Percentiles rank a stretch among this genome's conserved stretches.
phyloP scores from a whole-genome alignment of 2,329 filamentous ascomycete species.

The Fusarium sp. region DNA sequence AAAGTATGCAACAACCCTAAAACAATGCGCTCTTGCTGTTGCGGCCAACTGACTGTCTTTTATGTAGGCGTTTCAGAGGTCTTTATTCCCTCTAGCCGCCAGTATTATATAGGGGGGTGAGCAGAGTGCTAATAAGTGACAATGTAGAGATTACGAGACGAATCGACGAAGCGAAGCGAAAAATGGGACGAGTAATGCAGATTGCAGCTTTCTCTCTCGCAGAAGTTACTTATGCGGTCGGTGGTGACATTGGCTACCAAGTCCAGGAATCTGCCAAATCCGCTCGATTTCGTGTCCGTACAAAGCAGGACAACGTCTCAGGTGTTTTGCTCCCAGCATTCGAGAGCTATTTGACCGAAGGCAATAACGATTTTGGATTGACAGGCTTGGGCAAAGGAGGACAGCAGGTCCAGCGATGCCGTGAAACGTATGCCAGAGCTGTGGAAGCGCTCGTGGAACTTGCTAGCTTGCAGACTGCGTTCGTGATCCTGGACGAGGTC shows the following conservation, averaged over 20 bases:
- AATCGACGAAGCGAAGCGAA: constrained; percentile 98
- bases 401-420: constrained; percentile 93
- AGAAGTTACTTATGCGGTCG: constrained; percentile 96
- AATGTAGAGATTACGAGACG: constrained; percentile 87
- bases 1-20: constrained; percentile 71
- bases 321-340: constrained; percentile 95
- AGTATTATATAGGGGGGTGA: constrained; percentile 7
- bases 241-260: constrained; percentile 95
- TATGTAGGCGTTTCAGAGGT: constrained; percentile 90
- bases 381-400: constrained; percentile 97
- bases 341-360: constrained; percentile 89
- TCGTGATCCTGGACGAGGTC: constrained; percentile 97
- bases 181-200: constrained; percentile 99
- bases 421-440: constrained; percentile 95
- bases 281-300: constrained; percentile 91
- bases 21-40: background rate
- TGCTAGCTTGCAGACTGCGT: constrained; percentile 95
- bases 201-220: constrained; percentile 97
- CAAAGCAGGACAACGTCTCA: constrained; percentile 98
- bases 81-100: constrained; percentile 22
- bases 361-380: constrained; percentile 94
- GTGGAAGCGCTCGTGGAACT: constrained; percentile 97
- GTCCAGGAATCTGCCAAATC: constrained; percentile 96
- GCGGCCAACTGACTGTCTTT: constrained; percentile 10
- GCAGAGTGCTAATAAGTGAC: constrained; percentile 27